Evolutionary conservation across 306 rosid species (phyloP), one percentile per base, ranked within the genome.

Genomic region (Lagenaria siceraria): DNA sequence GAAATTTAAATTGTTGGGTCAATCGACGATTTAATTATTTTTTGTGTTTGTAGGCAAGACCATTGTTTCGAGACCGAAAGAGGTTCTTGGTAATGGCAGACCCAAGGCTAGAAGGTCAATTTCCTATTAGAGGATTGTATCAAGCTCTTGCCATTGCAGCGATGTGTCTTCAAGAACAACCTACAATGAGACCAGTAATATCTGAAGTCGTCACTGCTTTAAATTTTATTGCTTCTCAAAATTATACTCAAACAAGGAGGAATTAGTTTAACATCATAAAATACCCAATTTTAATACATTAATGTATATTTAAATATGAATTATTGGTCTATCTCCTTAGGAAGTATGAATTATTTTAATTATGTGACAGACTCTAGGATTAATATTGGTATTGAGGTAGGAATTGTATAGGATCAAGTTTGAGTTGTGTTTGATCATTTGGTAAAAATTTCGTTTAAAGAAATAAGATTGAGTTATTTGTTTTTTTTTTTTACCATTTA

Each of bases 81-180:
- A 48, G 54, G 2, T 61, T 77, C 62, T 46, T 53, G 17, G 8
- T 4, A 63, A 77, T 77, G 80, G 80, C 40, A 0, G 80, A 77
- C 10, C 80, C 80, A 10, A 77, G 53, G 19, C 62, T 77, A 6
- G 53, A 77, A 19, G 61, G 80, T 51, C 62, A 11, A 29, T 77
- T 48, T 49, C 74, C 74, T 0, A 40, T 31, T 12, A 61, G 80
- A 63, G 80, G 80, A 49, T 27, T 77, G 25, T 77, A 77, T 36
- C 80, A 77, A 77, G 60, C 61, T 61, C 80, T 77, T 48, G 80
- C 80, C 40, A 63, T 77, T 1, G 80, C 80, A 18, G 74, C 74
- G 2, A 77, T 77, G 80, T 77, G 80, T 38, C 43, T 77, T 9
- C 80, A 77, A 6, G 80, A 77, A 21, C 80, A 77, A 27, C 74